Conservation (phyloP, 2,329 filamentous ascomycete genomes). For the Calcarisporium arbuscula region DNA sequence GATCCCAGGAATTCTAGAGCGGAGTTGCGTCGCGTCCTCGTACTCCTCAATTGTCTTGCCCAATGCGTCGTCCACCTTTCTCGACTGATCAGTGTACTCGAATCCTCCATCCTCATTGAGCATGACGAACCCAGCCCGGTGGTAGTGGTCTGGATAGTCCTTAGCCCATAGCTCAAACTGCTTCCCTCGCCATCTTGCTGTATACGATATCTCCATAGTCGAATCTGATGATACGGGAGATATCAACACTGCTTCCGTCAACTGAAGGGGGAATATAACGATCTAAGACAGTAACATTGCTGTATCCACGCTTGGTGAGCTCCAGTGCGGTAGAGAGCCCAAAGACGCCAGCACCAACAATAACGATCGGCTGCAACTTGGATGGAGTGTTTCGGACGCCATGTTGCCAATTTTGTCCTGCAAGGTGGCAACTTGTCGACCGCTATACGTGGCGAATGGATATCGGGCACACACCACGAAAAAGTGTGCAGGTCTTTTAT, state of each 20-base stretch:
- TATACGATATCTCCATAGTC: conserved; percentile 64
- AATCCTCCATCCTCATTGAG: conserved; percentile 13
- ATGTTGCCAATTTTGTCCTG: no score
- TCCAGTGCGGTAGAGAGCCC: conserved; percentile 30
- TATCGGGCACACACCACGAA: no score
- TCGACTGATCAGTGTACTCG: conserved; percentile 16
- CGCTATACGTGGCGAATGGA: no score
- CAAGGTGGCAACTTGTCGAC: no score
- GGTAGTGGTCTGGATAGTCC: conserved; percentile 22
- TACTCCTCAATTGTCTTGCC: conserved; percentile 16
- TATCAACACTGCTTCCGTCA: conserved; percentile 34
- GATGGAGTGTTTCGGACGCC: no score
- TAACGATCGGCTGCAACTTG: conserved; percentile 10
- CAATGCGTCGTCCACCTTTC: conserved; percentile 9
- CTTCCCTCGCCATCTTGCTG: conserved; percentile 44
- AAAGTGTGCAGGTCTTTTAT: no score
- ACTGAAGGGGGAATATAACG: conserved; percentile 30
- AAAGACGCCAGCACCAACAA: conserved; percentile 22
- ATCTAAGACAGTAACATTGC: conserved; percentile 41
- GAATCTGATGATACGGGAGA: conserved; percentile 32
- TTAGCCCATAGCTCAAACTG: conserved; percentile 19
- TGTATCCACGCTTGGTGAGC: conserved; percentile 33
- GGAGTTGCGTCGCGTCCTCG: conserved; percentile 16
- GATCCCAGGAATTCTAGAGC: conserved; percentile 11
- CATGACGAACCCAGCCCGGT: conserved; percentile 26